Evolutionary conservation across 257 asterid species (phyloP).

Genomic region (Jaltomata sinuosa): DNA sequence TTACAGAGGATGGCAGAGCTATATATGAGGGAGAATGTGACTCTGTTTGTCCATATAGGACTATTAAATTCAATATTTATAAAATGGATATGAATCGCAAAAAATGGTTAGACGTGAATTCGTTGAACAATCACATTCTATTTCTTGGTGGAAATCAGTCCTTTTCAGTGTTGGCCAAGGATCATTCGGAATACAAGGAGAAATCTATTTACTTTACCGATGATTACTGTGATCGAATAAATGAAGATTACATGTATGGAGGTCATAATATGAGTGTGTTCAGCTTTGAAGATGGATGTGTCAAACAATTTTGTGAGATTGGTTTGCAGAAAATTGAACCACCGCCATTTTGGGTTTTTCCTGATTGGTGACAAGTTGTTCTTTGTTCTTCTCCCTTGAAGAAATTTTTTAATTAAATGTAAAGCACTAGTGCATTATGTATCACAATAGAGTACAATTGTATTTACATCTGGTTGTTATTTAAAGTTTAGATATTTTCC

Average conservation of each 20-base stretch:
- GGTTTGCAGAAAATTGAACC: conserved; percentile 9
- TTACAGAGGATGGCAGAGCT: conserved; percentile 13
- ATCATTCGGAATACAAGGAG: background rate
- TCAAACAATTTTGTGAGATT: background rate
- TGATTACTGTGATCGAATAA: conserved; percentile 26
- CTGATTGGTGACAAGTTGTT: background rate
- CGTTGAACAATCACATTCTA: conserved; percentile 8
- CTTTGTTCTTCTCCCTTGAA: background rate
- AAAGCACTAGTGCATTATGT: background rate
- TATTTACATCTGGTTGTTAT: no score
- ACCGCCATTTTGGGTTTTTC: conserved; percentile 22
- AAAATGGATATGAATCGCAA: background rate
- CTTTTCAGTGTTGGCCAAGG: background rate
- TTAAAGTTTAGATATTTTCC: background rate
- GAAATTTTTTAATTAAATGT: background rate
- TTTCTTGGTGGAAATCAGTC: conserved; percentile 35
- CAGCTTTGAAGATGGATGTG: conserved; percentile 8
- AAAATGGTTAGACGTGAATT: conserved; percentile 11
- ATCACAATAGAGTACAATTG: background rate
- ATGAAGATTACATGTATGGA: conserved; percentile 24
- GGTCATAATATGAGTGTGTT: conserved; percentile 36
- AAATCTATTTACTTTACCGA: conserved; percentile 30
- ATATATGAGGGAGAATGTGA: conserved; percentile 7
- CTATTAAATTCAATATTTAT: conserved; percentile 20
- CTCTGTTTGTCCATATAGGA: conserved; percentile 12